These are phyloP conservation scores for Physocladia obscura DNA, from an alignment of 192 early-diverging fungal species.

Conservation along the genomic window DNA sequence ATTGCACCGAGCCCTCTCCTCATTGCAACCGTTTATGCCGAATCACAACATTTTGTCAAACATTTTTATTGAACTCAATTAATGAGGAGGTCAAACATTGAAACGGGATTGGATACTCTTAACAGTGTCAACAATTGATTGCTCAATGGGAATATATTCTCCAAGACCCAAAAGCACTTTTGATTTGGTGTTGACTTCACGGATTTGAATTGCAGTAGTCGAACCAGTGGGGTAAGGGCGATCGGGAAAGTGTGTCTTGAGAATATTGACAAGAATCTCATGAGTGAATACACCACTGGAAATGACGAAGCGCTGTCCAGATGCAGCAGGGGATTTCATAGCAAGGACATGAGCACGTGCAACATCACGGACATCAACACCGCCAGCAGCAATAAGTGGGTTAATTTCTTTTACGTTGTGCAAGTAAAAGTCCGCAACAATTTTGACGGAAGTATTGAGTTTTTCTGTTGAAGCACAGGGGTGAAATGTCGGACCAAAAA, in stretches of 20 bases:
- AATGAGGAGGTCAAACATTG: no score
- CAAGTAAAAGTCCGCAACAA: not conserved
- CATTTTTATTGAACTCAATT: no score
- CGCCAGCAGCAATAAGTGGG: slow-evolving; percentile 1
- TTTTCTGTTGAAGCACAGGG: not conserved
- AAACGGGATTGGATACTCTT: not conserved
- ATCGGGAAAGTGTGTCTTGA: slow-evolving; percentile 17
- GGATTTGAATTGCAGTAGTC: slow-evolving; percentile 5
- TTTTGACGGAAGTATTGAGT: slow-evolving; percentile 25
- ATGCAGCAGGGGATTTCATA: not conserved
- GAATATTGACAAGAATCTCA: not conserved
- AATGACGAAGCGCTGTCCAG: slow-evolving; percentile 28
- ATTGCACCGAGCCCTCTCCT: no score
- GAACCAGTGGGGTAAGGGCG: not conserved
- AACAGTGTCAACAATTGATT: slow-evolving; percentile 25
- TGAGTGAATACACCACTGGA: slow-evolving; percentile 16
- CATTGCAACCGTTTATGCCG: no score
- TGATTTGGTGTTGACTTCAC: slow-evolving; percentile 12
- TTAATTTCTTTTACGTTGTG: slow-evolving; percentile 2
- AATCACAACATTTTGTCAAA: no score
- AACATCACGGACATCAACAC: slow-evolving; percentile 40
- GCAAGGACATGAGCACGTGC: slow-evolving; percentile 34
- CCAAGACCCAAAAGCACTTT: slow-evolving; percentile 26
- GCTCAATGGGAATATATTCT: slow-evolving; percentile 17
- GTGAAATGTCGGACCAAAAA: slow-evolving; percentile 26